A percentile compares a stretch with the other conserved stretches of the same genome.
phyloP scores from a whole-genome alignment of 495 filamentous ascomycete genomes.

The Chlorociboria aeruginascens region DNA sequence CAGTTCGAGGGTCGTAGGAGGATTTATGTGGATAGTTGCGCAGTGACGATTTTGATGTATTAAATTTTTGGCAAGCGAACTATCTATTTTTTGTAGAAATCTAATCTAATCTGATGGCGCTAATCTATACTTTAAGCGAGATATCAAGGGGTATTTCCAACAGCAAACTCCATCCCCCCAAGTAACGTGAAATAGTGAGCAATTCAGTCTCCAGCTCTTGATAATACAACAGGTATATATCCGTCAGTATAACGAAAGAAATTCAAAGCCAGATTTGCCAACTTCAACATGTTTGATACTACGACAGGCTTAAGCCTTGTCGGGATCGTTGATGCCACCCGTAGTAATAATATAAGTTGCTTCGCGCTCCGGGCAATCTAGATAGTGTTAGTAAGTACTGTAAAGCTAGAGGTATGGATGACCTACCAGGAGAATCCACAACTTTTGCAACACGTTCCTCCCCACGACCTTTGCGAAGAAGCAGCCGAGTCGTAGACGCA shows the following conservation, averaged over 20 bases:
- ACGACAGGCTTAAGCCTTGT: slow-evolving; percentile 30
- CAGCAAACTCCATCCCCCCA: slow-evolving; percentile 1
- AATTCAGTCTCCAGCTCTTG: too few relatives aligned
- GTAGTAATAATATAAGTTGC: slow-evolving; percentile 71
- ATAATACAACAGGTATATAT: too few relatives aligned
- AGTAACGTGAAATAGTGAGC: too few relatives aligned
- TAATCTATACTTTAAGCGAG: background rate
- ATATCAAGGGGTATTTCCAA: slow-evolving; percentile 6
- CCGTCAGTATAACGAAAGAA: too few relatives aligned
- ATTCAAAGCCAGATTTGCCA: too few relatives aligned
- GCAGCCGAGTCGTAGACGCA: slow-evolving; percentile 61
- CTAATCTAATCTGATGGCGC: slow-evolving; percentile 15
- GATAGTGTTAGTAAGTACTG: background rate
- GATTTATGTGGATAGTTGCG: background rate
- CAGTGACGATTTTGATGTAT: background rate
- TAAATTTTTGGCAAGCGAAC: background rate
- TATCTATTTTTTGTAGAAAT: slow-evolving; percentile 14
- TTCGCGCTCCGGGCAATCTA: slow-evolving; percentile 65
- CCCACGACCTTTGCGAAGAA: slow-evolving; percentile 65
- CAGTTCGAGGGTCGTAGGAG: slow-evolving; percentile 2
- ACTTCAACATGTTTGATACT: background rate
- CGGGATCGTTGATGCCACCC: slow-evolving; percentile 65
- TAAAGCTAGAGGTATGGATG: background rate
- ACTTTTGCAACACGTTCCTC: slow-evolving; percentile 75
- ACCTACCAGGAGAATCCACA: slow-evolving; percentile 60